Evolutionary conservation across 441 rosid genomes (phyloP), one percentile per base, ranked within the genome.

Genomic region (Erodium moschatum): DNA sequence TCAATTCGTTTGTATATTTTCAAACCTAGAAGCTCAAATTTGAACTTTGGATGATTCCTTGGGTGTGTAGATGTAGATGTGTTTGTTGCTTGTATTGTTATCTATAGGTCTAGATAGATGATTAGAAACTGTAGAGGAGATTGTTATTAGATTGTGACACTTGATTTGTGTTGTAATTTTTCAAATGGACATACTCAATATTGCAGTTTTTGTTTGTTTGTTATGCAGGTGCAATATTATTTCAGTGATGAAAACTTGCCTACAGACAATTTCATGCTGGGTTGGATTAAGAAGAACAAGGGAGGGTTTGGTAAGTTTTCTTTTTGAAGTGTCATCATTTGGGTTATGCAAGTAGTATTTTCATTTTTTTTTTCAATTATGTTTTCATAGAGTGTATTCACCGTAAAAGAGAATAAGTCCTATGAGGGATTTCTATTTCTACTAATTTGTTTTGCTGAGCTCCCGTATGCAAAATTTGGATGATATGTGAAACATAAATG

Each of bases 211-310:
- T 27, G 19, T 46, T 6, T 31, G 3, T 0, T 65, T 8, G n/a
- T 73, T 73, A 72, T 84, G 71, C 74, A 93, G 98, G 98, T 87
- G 75, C 97, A 93, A 68, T 89, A 89, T 66, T 93, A 93, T 72
- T 93, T 93, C 69, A 87, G 98, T 64, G 96, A 91, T 68, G 97
- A 88, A 69, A 93, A 93, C 82, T 79, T 93, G 77, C 89, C 84
- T 16, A 81, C 83, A 2, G 98, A 93, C 77, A 93, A 88, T 72
- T 77, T 87, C 72, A 79, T 89, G 85, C 73, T 85, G 70, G 77
- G 77, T 77, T 80, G 82, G 72, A 85, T 90, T 54, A 89, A 83
- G 84, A 85, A 82, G 80, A 85, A 80, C 87, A 90, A 87, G 60
- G 85, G 88, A 75, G 97, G 95, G 11, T 87, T 87, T 71, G 95